A percentile compares a stretch with the other conserved stretches of the same genome.
These are phyloP conservation scores for Tuber aestivum DNA, from an alignment of 495 filamentous ascomycete species.

Conservation along the genomic window DNA sequence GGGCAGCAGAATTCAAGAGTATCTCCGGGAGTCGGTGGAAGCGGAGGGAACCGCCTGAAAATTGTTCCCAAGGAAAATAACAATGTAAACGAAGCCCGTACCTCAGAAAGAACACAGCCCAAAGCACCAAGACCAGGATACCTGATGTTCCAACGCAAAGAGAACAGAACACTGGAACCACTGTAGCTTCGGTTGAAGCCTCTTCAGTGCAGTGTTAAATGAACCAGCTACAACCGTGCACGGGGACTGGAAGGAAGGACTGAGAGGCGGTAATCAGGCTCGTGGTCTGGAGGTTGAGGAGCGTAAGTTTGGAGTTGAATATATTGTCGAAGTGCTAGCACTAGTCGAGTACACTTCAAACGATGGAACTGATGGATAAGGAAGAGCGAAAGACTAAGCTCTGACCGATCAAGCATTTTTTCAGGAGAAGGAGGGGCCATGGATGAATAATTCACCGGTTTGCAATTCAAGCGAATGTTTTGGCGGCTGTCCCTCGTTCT, in stretches of 20 bases:
- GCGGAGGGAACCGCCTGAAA: background rate
- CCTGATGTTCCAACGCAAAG: background rate
- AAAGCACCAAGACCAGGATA: background rate
- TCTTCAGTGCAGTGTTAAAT: background rate
- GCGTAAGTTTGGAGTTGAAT: background rate
- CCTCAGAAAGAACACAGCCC: background rate
- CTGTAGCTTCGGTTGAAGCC: background rate
- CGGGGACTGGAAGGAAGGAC: background rate
- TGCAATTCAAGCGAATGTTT: background rate
- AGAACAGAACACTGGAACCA: background rate
- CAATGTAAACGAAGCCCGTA: background rate
- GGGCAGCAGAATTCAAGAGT: background rate
- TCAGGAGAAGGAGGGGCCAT: background rate
- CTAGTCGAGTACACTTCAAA: background rate
- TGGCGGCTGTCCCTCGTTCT: background rate
- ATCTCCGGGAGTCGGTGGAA: background rate
- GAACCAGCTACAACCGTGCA: background rate
- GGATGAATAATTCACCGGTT: background rate
- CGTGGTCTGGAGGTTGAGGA: background rate
- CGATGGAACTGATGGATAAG: background rate
- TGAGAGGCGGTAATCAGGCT: background rate
- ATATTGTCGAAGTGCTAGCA: background rate
- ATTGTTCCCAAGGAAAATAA: background rate
- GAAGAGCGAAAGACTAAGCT: background rate
- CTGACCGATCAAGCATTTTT: background rate